Conservation (phyloP, 1,284 basidiomycete species). For the Megacollybia platyphylla region DNA sequence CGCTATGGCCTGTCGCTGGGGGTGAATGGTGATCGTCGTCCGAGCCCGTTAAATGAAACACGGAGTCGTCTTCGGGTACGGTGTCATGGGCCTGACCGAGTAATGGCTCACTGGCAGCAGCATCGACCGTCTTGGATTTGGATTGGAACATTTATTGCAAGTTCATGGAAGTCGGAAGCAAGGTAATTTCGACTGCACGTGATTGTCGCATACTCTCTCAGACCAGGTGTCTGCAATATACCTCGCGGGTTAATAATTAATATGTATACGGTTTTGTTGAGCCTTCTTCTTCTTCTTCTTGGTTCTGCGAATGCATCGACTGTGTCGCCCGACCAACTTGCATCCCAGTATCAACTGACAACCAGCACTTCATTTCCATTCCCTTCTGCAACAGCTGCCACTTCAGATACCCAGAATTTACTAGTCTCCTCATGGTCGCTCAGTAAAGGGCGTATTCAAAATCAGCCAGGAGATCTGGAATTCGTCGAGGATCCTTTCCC, state of each 20-base stretch:
- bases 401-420: conserved; percentile 35
- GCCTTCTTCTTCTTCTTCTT: conserved; percentile 5
- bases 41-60: conserved; percentile 18
- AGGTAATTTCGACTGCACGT: not conserved
- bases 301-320: conserved; percentile 10
- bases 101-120: conserved; percentile 31
- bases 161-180: not conserved
- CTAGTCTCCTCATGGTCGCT: conserved; percentile 51
- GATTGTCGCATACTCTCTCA: not conserved
- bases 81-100: conserved; percentile 17
- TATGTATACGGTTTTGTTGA: not conserved
- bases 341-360: conserved; percentile 40
- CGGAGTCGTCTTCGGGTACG: conserved; percentile 2
- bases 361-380: conserved; percentile 55
- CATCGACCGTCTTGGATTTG: conserved; percentile 15
- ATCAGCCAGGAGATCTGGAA: conserved; percentile 36
- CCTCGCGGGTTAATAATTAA: no score
- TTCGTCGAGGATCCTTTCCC: conserved; percentile 62
- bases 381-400: conserved; percentile 46
- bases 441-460: conserved; percentile 45
- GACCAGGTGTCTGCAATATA: not conserved
- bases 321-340: conserved; percentile 25
- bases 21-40: conserved; percentile 11
- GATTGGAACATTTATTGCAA: conserved; percentile 25
- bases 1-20: conserved; percentile 19